Base-by-base conservation (phyloP, 768 basidiomycete species). In the Cyclocybe aegerita region DNA sequence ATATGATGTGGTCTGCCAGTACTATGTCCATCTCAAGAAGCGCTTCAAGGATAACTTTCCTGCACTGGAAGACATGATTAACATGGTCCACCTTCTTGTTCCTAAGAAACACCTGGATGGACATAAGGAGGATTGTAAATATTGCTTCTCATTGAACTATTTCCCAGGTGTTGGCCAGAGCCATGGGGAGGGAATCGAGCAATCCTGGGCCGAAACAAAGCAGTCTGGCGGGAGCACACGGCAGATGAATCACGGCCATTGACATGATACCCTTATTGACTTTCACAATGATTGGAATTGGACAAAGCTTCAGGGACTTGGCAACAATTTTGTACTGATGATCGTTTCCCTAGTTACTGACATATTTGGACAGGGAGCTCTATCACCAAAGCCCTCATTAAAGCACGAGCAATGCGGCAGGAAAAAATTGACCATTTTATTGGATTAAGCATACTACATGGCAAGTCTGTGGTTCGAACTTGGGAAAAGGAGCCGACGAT, bases 141-240 rank as follows among this genome's bases (percentile, higher is more conserved):
- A 56, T 33, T 41, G 45, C 9, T 62, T 45, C 39, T 60, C 55
- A 7, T 54, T 56, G 2, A 56, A 50, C 1, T 60, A 60, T 40
- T 51, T 54, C 49, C 33, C 51, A 17, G 48, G 58, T 35, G 38
- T 53, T 12, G 64, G 61, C 2, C 50, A 54, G n/a, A 63, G 56
- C n/a, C 52, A 64, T 39, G 64, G 64, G 2, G 64, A 65, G 49
- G 39, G 38, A 23, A 54, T 55, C 17, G 60, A 64, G 39, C n/a
- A 46, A 7, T 40, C 46, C 11, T 65, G 63, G 63, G 43, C 56
- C 1, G 46, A 47, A 16, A 12, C 52, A 1, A 62, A 64, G 36
- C 54, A 50, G n/a, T 41, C 53, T n/a, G 56, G 60, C 2, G 49
- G 46, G 7, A 57, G 54, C 38, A 59, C 57, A 1, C 38, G 47